These are phyloP conservation scores for Physcomitrellopsis africana DNA, from an alignment of 225 moss, liverwort and hornwort genomes.

Conservation along the genomic window DNA sequence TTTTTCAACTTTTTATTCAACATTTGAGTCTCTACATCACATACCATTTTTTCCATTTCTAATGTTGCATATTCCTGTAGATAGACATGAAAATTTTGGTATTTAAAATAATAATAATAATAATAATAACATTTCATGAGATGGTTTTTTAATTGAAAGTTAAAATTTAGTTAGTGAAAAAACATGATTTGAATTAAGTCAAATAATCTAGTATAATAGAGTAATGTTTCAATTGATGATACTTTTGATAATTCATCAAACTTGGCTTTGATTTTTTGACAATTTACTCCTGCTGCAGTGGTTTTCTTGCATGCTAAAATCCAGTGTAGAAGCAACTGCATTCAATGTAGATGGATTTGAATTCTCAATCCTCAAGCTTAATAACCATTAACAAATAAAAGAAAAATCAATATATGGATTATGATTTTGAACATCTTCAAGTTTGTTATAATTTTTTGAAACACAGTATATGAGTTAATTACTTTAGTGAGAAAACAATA, in stretches of 20 bases:
- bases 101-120: too few species aligned
- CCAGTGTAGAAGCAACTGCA: slow-evolving; percentile 60
- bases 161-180: too few species aligned
- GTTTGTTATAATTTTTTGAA: too few species aligned
- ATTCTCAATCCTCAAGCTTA: not conserved
- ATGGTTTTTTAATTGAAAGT: too few species aligned
- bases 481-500: too few species aligned
- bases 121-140: too few species aligned
- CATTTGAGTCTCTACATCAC: slow-evolving; percentile 35
- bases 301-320: slow-evolving; percentile 53
- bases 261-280: slow-evolving; percentile 39
- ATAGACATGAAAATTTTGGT: not conserved
- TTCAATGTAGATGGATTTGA: not conserved
- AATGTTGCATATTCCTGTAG: slow-evolving; percentile 36
- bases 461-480: too few species aligned
- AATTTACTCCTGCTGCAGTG: slow-evolving; percentile 6
- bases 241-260: slow-evolving; percentile 55
- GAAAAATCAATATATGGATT: too few species aligned
- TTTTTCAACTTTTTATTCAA: slow-evolving; percentile 32
- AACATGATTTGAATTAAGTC: too few species aligned
- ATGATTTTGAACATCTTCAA: too few species aligned
- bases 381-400: too few species aligned
- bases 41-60: slow-evolving; percentile 42
- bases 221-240: not conserved
- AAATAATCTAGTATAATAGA: not conserved